These are phyloP conservation scores for Penicillium sp. DNA, from an alignment of 2,329 filamentous ascomycete species.

Conservation along the genomic window DNA sequence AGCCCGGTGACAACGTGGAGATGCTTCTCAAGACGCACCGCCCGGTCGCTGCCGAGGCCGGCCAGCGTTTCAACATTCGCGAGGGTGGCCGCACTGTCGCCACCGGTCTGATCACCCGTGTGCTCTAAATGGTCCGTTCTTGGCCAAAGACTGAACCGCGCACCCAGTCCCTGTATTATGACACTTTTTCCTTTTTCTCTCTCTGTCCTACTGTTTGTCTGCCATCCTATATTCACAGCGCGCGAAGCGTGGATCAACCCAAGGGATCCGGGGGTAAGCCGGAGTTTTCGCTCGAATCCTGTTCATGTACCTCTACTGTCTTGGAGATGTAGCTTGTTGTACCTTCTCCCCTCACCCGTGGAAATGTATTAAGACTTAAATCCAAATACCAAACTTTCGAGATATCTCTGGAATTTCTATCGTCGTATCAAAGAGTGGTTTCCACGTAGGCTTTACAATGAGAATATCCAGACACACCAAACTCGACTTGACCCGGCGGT, in stretches of 20 bases:
- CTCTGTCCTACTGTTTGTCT: constrained; percentile 31
- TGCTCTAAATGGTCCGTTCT: constrained; percentile 44
- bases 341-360: constrained; percentile 30
- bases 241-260: constrained; percentile 33
- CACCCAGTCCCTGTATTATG: constrained; percentile 32
- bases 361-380: constrained; percentile 25
- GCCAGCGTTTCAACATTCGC: constrained; percentile 96
- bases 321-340: constrained; percentile 31
- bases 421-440: no score
- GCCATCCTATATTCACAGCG: constrained; percentile 33
- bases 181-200: constrained; percentile 29
- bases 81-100: constrained; percentile 91
- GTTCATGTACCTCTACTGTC: constrained; percentile 36
- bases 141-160: constrained; percentile 3
- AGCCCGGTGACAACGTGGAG: constrained; percentile 98
- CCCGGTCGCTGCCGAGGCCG: constrained; percentile 82
- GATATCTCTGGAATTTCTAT: no score
- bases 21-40: constrained; percentile 85
- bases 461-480: no score
- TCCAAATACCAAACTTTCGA: no score
- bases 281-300: constrained; percentile 38
- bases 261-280: constrained; percentile 30
- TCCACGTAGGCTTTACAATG: no score
- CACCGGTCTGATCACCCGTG: constrained; percentile 76
- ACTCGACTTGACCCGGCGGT: no score